These are phyloP conservation scores for Coelastrella sp. DNA, from an alignment of 139 green algal species.

Conservation along the genomic window DNA sequence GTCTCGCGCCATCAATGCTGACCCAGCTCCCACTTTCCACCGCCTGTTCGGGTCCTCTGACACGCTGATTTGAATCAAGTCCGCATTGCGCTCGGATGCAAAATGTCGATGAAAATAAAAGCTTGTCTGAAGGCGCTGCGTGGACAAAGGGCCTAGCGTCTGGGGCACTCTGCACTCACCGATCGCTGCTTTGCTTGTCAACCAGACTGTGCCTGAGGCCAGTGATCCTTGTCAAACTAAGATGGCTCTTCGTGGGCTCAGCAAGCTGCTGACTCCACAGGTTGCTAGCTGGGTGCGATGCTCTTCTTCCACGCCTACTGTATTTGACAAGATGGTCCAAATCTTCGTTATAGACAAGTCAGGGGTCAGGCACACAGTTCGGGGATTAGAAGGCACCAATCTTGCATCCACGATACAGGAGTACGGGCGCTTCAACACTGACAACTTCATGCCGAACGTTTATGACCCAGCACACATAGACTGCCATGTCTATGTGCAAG, in stretches of 20 bases:
- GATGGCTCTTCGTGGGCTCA: slow-evolving; percentile 41
- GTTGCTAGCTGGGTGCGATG: background rate
- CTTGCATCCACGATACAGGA: slow-evolving; percentile 53
- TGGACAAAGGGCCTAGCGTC: too few species aligned
- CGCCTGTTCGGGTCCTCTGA: background rate
- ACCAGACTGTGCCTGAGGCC: too few species aligned
- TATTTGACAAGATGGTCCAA: slow-evolving; percentile 70
- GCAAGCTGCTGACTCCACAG: slow-evolving; percentile 16
- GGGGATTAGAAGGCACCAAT: slow-evolving; percentile 53
- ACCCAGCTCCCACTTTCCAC: too few species aligned
- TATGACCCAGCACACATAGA: slow-evolving; percentile 35
- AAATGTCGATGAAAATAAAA: too few species aligned
- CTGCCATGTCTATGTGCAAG: slow-evolving; percentile 52
- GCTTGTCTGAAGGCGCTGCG: too few species aligned
- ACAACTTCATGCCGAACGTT: slow-evolving; percentile 44
- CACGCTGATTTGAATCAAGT: too few species aligned
- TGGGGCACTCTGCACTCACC: background rate
- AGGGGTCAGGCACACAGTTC: slow-evolving; percentile 60
- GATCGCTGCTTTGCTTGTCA: background rate
- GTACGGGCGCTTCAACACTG: slow-evolving; percentile 22
- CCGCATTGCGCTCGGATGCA: too few species aligned
- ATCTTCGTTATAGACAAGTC: slow-evolving; percentile 67
- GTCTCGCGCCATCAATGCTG: too few species aligned
- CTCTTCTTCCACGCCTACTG: slow-evolving; percentile 49
- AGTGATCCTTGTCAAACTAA: too few species aligned